Conservation (phyloP, 768 basidiomycete species). For the Pleurotus giganteus region DNA sequence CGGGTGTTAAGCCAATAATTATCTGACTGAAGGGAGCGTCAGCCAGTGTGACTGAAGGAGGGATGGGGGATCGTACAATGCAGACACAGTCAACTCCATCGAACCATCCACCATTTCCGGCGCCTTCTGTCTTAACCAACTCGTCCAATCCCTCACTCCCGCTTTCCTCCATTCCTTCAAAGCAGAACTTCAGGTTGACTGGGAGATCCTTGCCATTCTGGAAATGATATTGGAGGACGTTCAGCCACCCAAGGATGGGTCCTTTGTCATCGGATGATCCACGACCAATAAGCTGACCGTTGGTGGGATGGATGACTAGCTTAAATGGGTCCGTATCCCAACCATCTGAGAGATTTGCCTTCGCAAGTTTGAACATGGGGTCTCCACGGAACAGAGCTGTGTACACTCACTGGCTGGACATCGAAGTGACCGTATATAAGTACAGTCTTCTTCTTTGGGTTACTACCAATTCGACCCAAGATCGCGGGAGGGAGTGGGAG, state of each 20-base stretch:
- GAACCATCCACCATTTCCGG: conserved; percentile 67
- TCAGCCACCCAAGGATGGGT: conserved; percentile 85
- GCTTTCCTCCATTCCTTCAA: conserved; percentile 98
- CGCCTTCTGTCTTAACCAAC: conserved; percentile 71
- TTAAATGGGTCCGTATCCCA: conserved; percentile 88
- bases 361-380: neutral
- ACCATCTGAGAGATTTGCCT: conserved; percentile 63
- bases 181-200: conserved; percentile 88
- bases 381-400: neutral
- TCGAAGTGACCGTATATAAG: conserved; percentile 95
- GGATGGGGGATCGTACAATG: conserved; percentile 51
- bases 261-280: conserved; percentile 93
- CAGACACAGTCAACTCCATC: conserved; percentile 89
- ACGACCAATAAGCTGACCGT: conserved; percentile 73
- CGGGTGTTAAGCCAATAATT: conserved; percentile 92
- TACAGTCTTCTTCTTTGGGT: conserved; percentile 90
- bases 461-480: conserved; percentile 77
- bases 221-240: conserved; percentile 83
- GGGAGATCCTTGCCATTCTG: conserved; percentile 69
- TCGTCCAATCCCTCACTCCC: conserved; percentile 91
- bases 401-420: conserved; percentile 76
- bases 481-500: conserved; percentile 80
- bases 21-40: conserved; percentile 55
- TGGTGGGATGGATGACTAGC: conserved; percentile 45
- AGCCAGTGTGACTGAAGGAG: neutral